Conservation (phyloP, 2,329 filamentous ascomycete genomes). For the Aureobasidium sp. region DNA sequence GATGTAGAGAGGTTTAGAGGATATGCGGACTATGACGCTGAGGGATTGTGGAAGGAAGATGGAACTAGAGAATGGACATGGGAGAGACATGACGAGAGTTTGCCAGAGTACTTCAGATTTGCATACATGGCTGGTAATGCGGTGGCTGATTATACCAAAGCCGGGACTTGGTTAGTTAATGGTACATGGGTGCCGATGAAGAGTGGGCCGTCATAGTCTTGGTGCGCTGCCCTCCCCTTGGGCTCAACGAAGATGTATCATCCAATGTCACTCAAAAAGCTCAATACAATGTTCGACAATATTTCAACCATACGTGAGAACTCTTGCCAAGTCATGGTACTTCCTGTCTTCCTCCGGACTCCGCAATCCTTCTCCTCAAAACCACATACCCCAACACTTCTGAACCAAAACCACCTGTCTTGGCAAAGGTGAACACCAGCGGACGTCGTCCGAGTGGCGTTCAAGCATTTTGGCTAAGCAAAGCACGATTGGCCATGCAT, state of each 20-base stretch:
- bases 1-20: constrained; percentile 75
- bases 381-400: not conserved
- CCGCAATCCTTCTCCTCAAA: not conserved
- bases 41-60: constrained; percentile 43
- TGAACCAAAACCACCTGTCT: not conserved
- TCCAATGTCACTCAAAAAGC: too few species aligned
- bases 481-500: not conserved
- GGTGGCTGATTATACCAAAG: constrained; percentile 66
- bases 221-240: not conserved
- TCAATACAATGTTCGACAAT: too few species aligned
- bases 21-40: constrained; percentile 42
- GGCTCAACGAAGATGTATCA: not conserved
- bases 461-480: not conserved
- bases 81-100: constrained; percentile 26
- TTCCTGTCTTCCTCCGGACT: not conserved
- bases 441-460: not conserved
- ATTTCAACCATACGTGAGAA: too few species aligned
- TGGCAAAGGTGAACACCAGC: not conserved
- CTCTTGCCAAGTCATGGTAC: too few species aligned
- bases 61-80: constrained; percentile 29
- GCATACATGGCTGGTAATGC: constrained; percentile 61
- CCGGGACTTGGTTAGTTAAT: constrained; percentile 59
- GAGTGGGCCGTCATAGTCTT: constrained; percentile 16
- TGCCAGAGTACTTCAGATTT: constrained; percentile 71
- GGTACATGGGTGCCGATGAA: constrained; percentile 50